Evolutionary conservation across 2,329 filamentous ascomycete species (phyloP), one percentile per base, ranked within the genome.

Genomic region (Diaporthe ampelina): DNA sequence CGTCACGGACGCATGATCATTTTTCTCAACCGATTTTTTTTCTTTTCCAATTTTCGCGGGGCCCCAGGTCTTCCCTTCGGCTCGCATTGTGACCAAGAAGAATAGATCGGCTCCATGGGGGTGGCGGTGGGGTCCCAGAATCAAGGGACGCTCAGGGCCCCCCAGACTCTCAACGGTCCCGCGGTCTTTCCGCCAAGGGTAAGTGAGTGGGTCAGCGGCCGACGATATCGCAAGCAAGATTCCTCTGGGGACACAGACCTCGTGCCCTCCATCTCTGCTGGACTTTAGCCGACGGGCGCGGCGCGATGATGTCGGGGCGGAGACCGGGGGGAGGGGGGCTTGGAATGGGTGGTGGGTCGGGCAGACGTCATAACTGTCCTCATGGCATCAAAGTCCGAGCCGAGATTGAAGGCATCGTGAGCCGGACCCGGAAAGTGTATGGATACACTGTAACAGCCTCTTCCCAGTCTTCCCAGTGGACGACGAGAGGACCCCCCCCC

Each of bases 321-420:
- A 52, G 29, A 67, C 5, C 9, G 17, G 15, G 24, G 37, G n/a
- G 43, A 3, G 1, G 26, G 43, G 43, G 29, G 2, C 26, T 29
- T 13, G 26, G 29, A 8, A 52, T 37, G 8, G 13, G 29, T 67
- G 63, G 63, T 67, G 63, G 63, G 45, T 35, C 29, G 21, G 11
- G 11, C 26, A 67, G 45, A 67, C 63, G 63, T 67, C 63, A 67
- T 67, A n/a, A 13, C 45, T n/a, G 35, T 7, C 21, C 21, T 19
- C 29, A 13, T 26, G 61, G 29, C 19, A 52, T 7, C 29, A 37
- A 67, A 52, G 45, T 67, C 63, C 63, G 45, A 52, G 7, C 63
- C 45, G 63, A 67, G 10, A 67, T 52, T 67, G 63, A 67, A 32
- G 63, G 63, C 21, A 67, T 67, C 63, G 63, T 67, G 63, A 52